Evolutionary conservation across 768 basidiomycete species (phyloP).

Genomic region (Fomitopsis serialis): DNA sequence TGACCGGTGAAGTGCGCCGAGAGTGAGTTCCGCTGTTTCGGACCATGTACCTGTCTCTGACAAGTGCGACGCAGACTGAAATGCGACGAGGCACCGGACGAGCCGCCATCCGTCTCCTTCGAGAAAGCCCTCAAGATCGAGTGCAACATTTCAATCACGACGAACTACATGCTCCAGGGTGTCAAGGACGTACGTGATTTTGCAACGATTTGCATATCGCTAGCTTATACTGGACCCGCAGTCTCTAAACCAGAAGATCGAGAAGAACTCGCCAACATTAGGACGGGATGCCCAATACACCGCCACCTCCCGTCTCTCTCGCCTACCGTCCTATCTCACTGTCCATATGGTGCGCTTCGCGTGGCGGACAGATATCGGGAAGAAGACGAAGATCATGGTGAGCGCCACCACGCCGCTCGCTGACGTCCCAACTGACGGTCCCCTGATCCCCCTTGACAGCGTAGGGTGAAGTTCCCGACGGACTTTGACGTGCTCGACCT

Average conservation of each 20-base stretch:
- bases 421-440: too few relatives aligned
- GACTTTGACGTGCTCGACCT: slow-evolving; percentile 87
- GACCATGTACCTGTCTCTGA: too few relatives aligned
- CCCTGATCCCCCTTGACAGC: slow-evolving; percentile 33
- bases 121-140: slow-evolving; percentile 86
- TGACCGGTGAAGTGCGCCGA: slow-evolving; percentile 74
- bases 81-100: slow-evolving; percentile 80
- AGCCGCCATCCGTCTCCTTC: slow-evolving; percentile 51
- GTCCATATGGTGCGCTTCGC: slow-evolving; percentile 96
- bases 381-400: slow-evolving; percentile 97
- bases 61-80: slow-evolving; percentile 54
- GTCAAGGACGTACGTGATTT: slow-evolving; percentile 61
- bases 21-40: slow-evolving; percentile 57
- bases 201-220: not conserved
- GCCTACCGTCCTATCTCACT: slow-evolving; percentile 80
- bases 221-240: slow-evolving; percentile 23
- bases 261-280: slow-evolving; percentile 77
- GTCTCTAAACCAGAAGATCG: slow-evolving; percentile 83
- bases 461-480: slow-evolving; percentile 87
- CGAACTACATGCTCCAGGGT: slow-evolving; percentile 86
- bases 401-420: slow-evolving; percentile 1
- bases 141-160: slow-evolving; percentile 83
- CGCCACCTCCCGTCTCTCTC: slow-evolving; percentile 73
- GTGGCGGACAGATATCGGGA: slow-evolving; percentile 86
- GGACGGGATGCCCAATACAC: slow-evolving; percentile 79